phyloP scores from a whole-genome alignment of 2,329 filamentous ascomycete genomes.

The Calonectria henricotiae region DNA sequence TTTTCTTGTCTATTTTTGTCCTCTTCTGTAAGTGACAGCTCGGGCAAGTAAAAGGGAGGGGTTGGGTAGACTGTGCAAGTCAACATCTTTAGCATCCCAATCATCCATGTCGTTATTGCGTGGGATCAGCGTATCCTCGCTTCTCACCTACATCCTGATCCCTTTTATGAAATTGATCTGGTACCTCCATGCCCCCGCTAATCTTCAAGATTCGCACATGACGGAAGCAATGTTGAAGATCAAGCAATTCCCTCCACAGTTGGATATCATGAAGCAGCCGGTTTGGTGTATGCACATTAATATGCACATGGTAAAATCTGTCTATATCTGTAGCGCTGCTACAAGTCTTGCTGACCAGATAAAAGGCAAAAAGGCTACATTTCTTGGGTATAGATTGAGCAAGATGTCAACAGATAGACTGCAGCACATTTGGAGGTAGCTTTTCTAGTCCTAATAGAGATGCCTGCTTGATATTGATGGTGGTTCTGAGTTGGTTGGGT shows the following conservation, averaged over 20 bases:
- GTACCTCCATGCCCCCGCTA: background rate
- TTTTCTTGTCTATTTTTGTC: background rate
- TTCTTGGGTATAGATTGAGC: background rate
- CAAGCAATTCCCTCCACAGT: background rate
- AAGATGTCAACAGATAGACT: constrained; percentile 6
- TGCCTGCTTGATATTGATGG: background rate
- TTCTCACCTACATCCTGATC: background rate
- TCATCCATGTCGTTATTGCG: background rate
- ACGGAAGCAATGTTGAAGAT: background rate
- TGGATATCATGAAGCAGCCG: background rate
- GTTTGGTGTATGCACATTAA: background rate
- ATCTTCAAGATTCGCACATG: constrained; percentile 12
- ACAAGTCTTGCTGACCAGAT: background rate
- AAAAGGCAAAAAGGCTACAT: background rate
- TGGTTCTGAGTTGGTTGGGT: background rate
- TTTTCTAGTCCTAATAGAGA: constrained; percentile 6
- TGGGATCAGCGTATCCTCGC: background rate
- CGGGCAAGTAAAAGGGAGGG: background rate
- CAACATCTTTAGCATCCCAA: background rate
- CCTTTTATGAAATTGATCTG: background rate
- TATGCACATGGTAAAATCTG: constrained; percentile 5
- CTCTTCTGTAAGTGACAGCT: background rate
- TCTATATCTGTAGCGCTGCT: background rate
- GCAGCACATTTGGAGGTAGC: background rate
- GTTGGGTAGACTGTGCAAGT: background rate